Evolutionary conservation across 2,329 filamentous ascomycete species (phyloP), one percentile per base, ranked within the genome.

Genomic region (Graphium sp.): DNA sequence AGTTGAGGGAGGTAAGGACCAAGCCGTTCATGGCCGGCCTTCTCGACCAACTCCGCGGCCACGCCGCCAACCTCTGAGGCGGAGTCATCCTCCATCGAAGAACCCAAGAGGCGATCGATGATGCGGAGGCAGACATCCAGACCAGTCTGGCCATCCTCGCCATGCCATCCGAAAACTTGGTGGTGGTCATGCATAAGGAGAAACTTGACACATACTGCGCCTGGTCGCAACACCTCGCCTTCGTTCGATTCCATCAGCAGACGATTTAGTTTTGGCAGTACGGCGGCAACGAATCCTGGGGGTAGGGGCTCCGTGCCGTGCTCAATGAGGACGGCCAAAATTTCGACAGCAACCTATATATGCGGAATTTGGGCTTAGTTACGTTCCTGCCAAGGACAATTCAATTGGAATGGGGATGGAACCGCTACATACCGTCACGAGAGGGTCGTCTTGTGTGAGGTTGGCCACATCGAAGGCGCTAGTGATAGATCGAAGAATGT

Each of bases 41-140:
- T 93, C 53, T 95, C 87, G 1, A 98, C 89, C 17, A 98, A 62
- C 51, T 93, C 85, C 2, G 87, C 87, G 5, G 89, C 89, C 37
- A 98, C 68, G 11, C 84, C 83, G 39, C 89, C 89, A 24, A 98
- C 85, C 55, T 98, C 87, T n/a, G 84, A 82, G 5, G 87, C 89
- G 12, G 84, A 81, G 42, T 87, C 83, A 43, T 98, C 89, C 42
- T 91, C 80, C n/a, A 95, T 76, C 2, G 66, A 55, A 2, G 81
- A 77, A 4, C 80, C 76, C 18, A 98, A 66, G 5, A 98, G 66
- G 26, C 87, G 80, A 48, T 94, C 89, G 36, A 98, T 83, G 40
- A 98, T 89, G 37, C 83, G 71, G 26, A 98, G 66, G 33, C 83
- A 82, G 18, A 92, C 75, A 49, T 95, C 85, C 8, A 94, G 65